A percentile compares a stretch with the other conserved stretches of the same genome.
These are phyloP conservation scores for Xylaria sp. DNA, from an alignment of 2,329 filamentous ascomycete species.

Conservation along the genomic window DNA sequence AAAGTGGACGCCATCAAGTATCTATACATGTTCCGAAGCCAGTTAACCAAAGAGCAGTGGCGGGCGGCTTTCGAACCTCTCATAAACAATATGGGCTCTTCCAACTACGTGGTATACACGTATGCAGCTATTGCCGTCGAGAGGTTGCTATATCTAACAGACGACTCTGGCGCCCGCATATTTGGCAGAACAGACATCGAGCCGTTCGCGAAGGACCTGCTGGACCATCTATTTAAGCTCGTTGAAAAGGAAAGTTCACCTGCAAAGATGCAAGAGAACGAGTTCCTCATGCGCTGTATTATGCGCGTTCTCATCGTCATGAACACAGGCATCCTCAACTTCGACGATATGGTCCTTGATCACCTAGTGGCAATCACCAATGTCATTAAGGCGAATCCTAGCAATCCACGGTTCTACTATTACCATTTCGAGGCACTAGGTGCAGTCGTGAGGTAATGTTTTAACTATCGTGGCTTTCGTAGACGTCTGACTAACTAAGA, in stretches of 20 bases:
- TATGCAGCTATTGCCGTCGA: conserved; percentile 98
- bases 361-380: conserved; percentile 89
- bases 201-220: conserved; percentile 81
- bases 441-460: conserved; percentile 72
- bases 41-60: conserved; percentile 92
- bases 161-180: conserved; percentile 75
- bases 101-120: conserved; percentile 96
- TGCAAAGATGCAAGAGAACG: conserved; percentile 96
- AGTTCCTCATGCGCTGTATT: conserved; percentile 97
- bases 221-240: conserved; percentile 88
- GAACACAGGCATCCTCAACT: conserved; percentile 76
- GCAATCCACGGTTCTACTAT: conserved; percentile 98
- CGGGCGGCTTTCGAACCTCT: conserved; percentile 85
- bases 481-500: not conserved
- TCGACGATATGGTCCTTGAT: conserved; percentile 78
- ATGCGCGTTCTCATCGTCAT: conserved; percentile 97
- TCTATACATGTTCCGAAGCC: conserved; percentile 94
- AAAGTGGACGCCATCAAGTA: conserved; percentile 99
- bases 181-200: conserved; percentile 81
- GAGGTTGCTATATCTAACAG: conserved; percentile 82
- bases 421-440: conserved; percentile 96
- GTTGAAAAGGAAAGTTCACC: conserved; percentile 85
- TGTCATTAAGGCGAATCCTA: conserved; percentile 92
- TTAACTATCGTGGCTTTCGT: not conserved
- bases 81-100: conserved; percentile 86